These are phyloP conservation scores for Actinomortierella wolfii DNA, from an alignment of 371 early-diverging fungal genomes.

Conservation along the genomic window DNA sequence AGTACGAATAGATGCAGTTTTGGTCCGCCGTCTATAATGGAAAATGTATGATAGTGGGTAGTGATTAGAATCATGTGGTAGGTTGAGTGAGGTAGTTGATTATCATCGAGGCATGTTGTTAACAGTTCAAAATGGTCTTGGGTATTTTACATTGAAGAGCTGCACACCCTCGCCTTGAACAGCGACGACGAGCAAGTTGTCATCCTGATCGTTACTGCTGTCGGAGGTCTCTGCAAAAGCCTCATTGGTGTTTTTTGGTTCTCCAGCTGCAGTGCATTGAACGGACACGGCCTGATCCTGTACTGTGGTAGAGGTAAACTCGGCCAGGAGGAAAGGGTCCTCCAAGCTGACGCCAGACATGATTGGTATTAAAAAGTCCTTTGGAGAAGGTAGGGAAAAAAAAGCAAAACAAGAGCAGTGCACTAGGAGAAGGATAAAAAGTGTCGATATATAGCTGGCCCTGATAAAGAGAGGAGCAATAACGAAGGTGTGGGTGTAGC, in stretches of 20 bases:
- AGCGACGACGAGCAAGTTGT: conserved; percentile 54
- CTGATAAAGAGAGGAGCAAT: background rate
- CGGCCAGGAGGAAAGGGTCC: conserved; percentile 64
- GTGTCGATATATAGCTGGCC: background rate
- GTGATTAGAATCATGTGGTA: background rate
- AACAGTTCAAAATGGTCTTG: background rate
- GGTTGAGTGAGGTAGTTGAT: background rate
- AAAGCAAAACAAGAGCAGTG: too few species aligned
- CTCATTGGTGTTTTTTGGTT: conserved; percentile 7
- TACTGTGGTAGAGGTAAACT: conserved; percentile 54
- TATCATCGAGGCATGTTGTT: background rate
- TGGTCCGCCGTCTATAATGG: conserved; percentile 57
- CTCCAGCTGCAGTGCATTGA: conserved; percentile 47
- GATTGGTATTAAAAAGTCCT: background rate
- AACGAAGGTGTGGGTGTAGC: background rate
- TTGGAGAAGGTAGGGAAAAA: too few species aligned
- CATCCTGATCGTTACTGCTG: conserved; percentile 23
- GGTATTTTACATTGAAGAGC: conserved; percentile 55
- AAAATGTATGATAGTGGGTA: background rate
- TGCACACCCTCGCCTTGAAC: conserved; percentile 67
- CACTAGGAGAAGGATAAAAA: background rate
- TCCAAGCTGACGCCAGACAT: conserved; percentile 64
- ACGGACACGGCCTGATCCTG: conserved; percentile 46
- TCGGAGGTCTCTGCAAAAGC: conserved; percentile 17
- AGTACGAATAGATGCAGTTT: conserved; percentile 64